Percentiles rank a stretch among this genome's conserved stretches.
Conservation (phyloP, 73 alveolate species). For the Paramecium octaurelia region DNA sequence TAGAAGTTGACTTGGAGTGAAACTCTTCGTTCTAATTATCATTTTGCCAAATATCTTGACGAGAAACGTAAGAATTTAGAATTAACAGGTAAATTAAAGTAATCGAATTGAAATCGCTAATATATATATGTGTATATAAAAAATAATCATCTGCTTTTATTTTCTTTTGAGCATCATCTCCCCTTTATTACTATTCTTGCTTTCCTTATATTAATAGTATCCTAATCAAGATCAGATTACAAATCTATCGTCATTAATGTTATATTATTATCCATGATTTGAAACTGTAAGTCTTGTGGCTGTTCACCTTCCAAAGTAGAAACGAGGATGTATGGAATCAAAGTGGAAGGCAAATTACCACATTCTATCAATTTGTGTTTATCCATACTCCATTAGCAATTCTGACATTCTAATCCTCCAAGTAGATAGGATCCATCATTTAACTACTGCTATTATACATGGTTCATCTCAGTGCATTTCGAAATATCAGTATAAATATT, state of each 20-base stretch:
- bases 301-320: neutral
- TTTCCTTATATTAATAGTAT: neutral
- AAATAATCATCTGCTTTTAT: neutral
- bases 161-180: neutral
- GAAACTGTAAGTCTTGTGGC: neutral
- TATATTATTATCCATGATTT: neutral
- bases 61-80: slow-evolving; percentile 32
- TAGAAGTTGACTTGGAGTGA: slow-evolving; percentile 58
- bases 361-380: neutral
- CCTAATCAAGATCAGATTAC: neutral
- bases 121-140: neutral
- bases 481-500: neutral
- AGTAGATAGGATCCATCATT: neutral
- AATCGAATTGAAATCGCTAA: neutral
- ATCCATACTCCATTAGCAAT: neutral
- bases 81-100: neutral
- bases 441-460: neutral
- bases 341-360: neutral
- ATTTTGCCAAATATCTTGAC: slow-evolving; percentile 47
- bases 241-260: neutral
- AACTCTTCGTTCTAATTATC: slow-evolving; percentile 35
- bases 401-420: neutral
- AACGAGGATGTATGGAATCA: neutral
- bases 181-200: neutral
- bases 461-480: neutral